Evolutionary conservation across 2,329 filamentous ascomycete species (phyloP).

Genomic region (Xylariaceae sp.): DNA sequence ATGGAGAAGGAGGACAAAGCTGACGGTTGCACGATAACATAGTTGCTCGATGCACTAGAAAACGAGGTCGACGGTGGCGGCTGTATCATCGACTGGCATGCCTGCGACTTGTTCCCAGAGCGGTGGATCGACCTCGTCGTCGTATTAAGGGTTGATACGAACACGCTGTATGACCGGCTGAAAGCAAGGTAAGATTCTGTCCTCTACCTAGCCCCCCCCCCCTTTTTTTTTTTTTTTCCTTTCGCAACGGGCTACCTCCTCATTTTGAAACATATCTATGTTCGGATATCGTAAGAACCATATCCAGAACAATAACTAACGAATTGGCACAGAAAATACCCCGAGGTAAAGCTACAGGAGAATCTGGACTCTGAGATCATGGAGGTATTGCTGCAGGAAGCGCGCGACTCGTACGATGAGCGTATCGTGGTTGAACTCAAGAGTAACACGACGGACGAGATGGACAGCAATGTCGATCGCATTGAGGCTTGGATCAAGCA

Average conservation of each 20-base stretch:
- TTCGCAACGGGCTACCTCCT: slow-evolving; percentile 4
- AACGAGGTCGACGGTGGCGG: slow-evolving; percentile 79
- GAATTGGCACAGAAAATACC: slow-evolving; percentile 68
- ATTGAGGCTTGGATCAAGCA: slow-evolving; percentile 81
- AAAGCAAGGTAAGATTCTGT: slow-evolving; percentile 68
- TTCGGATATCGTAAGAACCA: background rate
- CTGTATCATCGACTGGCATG: slow-evolving; percentile 96
- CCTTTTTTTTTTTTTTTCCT: background rate
- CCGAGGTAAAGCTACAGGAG: slow-evolving; percentile 87
- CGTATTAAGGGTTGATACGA: slow-evolving; percentile 82
- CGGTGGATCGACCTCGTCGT: slow-evolving; percentile 96
- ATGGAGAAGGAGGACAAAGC: slow-evolving; percentile 17
- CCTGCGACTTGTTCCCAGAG: slow-evolving; percentile 91
- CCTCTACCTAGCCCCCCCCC: too few species aligned
- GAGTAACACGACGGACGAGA: slow-evolving; percentile 81
- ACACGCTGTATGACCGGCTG: slow-evolving; percentile 82
- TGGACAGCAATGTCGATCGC: slow-evolving; percentile 86
- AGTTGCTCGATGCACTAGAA: slow-evolving; percentile 90
- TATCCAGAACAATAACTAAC: background rate
- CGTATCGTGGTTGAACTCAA: slow-evolving; percentile 87
- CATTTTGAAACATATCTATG: background rate
- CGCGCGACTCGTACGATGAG: slow-evolving; percentile 82
- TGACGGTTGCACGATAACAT: slow-evolving; percentile 28
- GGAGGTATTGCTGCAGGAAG: slow-evolving; percentile 90
- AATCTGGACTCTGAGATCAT: slow-evolving; percentile 98